Conservation (phyloP, 2,329 filamentous ascomycete genomes). For the Diplocarpon rosae region DNA sequence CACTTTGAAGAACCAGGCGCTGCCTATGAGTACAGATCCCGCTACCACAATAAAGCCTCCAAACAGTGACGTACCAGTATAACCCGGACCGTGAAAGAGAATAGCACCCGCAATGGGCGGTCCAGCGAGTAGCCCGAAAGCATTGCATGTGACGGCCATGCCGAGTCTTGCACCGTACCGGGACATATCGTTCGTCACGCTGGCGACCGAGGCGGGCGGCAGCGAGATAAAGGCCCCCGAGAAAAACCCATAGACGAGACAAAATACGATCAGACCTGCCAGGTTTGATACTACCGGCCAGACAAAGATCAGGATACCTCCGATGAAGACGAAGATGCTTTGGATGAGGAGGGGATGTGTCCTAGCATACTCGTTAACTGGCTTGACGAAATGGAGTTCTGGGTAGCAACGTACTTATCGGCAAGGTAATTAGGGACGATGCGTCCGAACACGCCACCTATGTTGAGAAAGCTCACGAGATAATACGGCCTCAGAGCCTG, state of each 20-base stretch:
- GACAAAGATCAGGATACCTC: too few relatives aligned
- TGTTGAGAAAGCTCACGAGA: constrained; percentile 11
- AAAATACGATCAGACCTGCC: constrained; percentile 38
- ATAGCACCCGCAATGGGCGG: too few relatives aligned
- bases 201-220: constrained; percentile 6
- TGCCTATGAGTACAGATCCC: too few relatives aligned
- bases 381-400: too few relatives aligned
- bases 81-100: too few relatives aligned
- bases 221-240: constrained; percentile 47
- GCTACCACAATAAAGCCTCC: too few relatives aligned
- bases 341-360: too few relatives aligned
- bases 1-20: too few relatives aligned
- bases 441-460: constrained; percentile 39
- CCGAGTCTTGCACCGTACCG: constrained; percentile 48
- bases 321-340: too few relatives aligned
- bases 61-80: too few relatives aligned
- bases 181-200: constrained; percentile 26
- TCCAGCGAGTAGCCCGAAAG: constrained; percentile 26
- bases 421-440: constrained; percentile 42
- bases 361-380: too few relatives aligned
- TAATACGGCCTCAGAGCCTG: constrained; percentile 21
- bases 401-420: constrained; percentile 29
- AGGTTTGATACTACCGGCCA: too few relatives aligned
- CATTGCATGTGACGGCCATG: constrained; percentile 36
- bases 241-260: constrained; percentile 57